These are phyloP conservation scores for Diaporthe destruens DNA, from an alignment of 2,329 filamentous ascomycete species.

Conservation along the genomic window DNA sequence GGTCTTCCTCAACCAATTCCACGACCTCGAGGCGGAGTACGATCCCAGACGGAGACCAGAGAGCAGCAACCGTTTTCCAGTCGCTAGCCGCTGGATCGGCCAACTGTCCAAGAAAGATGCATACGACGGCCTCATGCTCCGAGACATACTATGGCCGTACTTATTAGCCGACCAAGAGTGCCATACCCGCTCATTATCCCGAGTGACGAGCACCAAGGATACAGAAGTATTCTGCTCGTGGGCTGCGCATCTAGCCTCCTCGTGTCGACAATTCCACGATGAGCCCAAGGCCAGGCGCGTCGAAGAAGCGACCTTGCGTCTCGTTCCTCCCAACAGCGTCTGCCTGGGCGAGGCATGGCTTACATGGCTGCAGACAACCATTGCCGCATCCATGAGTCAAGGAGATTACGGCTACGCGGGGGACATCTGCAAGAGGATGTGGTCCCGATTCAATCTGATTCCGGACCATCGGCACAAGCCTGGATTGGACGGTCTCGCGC, in stretches of 20 bases:
- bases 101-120: slow-evolving; percentile 13
- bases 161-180: neutral
- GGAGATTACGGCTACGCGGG: slow-evolving; percentile 18
- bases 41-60: too few relatives aligned
- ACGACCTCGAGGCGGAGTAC: neutral
- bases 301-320: slow-evolving; percentile 3
- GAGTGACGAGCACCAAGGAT: neutral
- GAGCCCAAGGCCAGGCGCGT: slow-evolving; percentile 13
- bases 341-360: slow-evolving; percentile 2
- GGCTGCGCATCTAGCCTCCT: neutral
- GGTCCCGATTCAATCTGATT: neutral
- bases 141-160: slow-evolving; percentile 17
- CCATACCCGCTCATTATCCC: neutral
- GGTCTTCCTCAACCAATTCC: slow-evolving; percentile 1
- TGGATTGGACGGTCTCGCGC: neutral
- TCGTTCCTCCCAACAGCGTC: neutral
- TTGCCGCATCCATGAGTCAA: neutral
- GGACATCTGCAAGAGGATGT: slow-evolving; percentile 12
- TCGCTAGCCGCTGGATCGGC: slow-evolving; percentile 1
- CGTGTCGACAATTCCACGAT: neutral
- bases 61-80: neutral
- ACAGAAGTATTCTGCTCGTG: neutral
- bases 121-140: slow-evolving; percentile 20
- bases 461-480: slow-evolving; percentile 23
- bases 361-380: slow-evolving; percentile 7